Percentiles rank a stretch among this genome's conserved stretches.
Conservation (phyloP, 257 asterid species). For the Jasminum sambac region DNA sequence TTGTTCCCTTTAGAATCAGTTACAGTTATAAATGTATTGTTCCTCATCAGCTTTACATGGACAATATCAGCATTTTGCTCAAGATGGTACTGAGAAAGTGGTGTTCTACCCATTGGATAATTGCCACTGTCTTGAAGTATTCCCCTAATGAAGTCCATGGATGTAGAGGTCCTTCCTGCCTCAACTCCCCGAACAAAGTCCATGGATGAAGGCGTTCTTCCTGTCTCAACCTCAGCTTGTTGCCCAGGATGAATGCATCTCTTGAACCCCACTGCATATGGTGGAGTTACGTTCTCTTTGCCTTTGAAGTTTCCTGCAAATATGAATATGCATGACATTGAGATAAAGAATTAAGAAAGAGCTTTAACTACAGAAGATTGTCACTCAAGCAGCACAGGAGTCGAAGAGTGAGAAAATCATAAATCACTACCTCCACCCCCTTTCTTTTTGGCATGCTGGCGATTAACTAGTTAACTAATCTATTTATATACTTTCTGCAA, state of each 20-base stretch:
- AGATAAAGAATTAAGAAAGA: background rate
- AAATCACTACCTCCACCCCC: background rate
- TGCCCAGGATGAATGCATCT: slow-evolving; percentile 50
- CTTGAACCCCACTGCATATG: slow-evolving; percentile 35
- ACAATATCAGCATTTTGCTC: slow-evolving; percentile 86
- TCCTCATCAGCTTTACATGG: slow-evolving; percentile 81
- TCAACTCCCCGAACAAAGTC: slow-evolving; percentile 29
- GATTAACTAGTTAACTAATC: background rate
- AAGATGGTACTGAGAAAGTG: slow-evolving; percentile 22
- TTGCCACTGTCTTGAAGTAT: slow-evolving; percentile 16
- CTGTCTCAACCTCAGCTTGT: slow-evolving; percentile 36
- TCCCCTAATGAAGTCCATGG: slow-evolving; percentile 8
- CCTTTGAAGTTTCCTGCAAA: slow-evolving; percentile 19
- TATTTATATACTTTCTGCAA: background rate
- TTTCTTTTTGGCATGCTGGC: background rate
- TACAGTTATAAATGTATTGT: slow-evolving; percentile 74
- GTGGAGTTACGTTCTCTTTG: slow-evolving; percentile 30
- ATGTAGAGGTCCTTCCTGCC: background rate
- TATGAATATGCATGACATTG: slow-evolving; percentile 29
- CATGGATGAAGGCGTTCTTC: slow-evolving; percentile 18
- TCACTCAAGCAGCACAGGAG: background rate
- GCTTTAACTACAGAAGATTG: background rate
- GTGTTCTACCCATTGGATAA: slow-evolving; percentile 8
- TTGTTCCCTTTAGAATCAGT: slow-evolving; percentile 82
- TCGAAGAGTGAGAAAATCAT: background rate